phyloP scores from a whole-genome alignment of 1,139 yeast genomes.

The Blastobotrys capitulatus region DNA sequence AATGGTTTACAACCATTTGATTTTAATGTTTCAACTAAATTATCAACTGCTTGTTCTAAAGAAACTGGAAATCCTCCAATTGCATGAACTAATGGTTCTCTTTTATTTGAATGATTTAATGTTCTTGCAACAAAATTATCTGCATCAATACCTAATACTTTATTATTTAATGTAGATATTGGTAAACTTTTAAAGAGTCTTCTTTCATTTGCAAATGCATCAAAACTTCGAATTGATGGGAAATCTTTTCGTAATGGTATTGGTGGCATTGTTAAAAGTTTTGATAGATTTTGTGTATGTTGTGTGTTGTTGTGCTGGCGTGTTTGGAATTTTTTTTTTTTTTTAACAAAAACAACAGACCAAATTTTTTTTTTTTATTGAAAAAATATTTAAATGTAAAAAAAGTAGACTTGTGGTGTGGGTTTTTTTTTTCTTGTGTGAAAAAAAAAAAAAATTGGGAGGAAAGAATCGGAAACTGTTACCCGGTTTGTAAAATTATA shows the following conservation, averaged over 20 bases:
- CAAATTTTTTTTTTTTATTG: no score
- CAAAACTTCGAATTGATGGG: slow-evolving; percentile 53
- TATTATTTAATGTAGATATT: slow-evolving; percentile 58
- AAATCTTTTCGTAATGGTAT: not conserved
- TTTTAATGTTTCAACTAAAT: slow-evolving; percentile 58
- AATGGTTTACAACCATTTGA: slow-evolving; percentile 66
- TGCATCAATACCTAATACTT: slow-evolving; percentile 80
- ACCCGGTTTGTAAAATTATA: no score
- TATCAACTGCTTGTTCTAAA: slow-evolving; percentile 47
- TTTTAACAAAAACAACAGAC: no score
- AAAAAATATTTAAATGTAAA: no score
- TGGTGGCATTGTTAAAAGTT: not conserved
- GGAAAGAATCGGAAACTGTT: no score
- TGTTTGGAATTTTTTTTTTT: no score
- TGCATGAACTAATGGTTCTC: slow-evolving; percentile 71
- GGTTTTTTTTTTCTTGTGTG: no score
- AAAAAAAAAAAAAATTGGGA: no score
- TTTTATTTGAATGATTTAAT: slow-evolving; percentile 46
- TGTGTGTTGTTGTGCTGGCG: not conserved
- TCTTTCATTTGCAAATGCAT: slow-evolving; percentile 64
- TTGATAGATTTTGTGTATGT: not conserved
- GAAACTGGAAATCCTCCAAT: slow-evolving; percentile 79
- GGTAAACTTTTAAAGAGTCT: slow-evolving; percentile 59
- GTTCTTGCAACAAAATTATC: slow-evolving; percentile 68
- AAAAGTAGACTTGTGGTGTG: no score